Conservation (phyloP, 1,139 yeast species). For the Taphrina pruni region DNA sequence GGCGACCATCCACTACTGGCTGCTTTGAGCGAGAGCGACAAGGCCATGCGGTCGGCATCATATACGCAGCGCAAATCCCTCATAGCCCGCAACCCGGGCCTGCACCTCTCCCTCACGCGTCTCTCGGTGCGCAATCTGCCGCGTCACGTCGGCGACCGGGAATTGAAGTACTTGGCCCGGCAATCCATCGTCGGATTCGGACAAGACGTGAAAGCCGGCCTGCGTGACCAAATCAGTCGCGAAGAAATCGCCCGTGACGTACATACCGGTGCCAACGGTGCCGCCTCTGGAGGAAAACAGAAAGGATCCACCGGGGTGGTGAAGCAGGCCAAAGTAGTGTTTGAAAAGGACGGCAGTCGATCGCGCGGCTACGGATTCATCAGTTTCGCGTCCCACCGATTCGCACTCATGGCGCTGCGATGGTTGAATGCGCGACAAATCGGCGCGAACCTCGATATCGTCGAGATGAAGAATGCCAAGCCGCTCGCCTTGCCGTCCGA, state of each 20-base stretch:
- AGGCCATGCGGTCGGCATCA: slow-evolving; percentile 88
- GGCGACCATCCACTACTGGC: slow-evolving; percentile 79
- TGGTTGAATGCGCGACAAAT: slow-evolving; percentile 97
- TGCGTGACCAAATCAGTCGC: slow-evolving; percentile 83
- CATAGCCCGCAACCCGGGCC: slow-evolving; percentile 83
- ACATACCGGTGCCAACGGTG: neutral
- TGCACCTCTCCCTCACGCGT: slow-evolving; percentile 90
- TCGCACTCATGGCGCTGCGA: slow-evolving; percentile 94
- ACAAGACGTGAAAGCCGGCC: slow-evolving; percentile 76
- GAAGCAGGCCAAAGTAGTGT: slow-evolving; percentile 87
- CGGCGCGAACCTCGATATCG: slow-evolving; percentile 57
- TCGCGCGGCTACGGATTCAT: slow-evolving; percentile 96
- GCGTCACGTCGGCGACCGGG: slow-evolving; percentile 84
- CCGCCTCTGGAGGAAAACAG: slow-evolving; percentile 47
- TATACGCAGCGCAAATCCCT: slow-evolving; percentile 86
- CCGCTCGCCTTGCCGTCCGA: slow-evolving; percentile 48
- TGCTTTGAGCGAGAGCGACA: slow-evolving; percentile 69
- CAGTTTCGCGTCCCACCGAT: slow-evolving; percentile 88
- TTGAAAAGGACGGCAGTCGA: slow-evolving; percentile 83
- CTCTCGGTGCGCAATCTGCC: slow-evolving; percentile 93
- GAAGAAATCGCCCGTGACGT: slow-evolving; percentile 76
- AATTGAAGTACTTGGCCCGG: slow-evolving; percentile 88
- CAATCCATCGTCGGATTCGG: slow-evolving; percentile 96
- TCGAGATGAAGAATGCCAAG: slow-evolving; percentile 74
- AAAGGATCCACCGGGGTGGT: slow-evolving; percentile 86